Base-by-base conservation (phyloP, 2,329 filamentous ascomycete species). In the Dothistroma septosporum region DNA sequence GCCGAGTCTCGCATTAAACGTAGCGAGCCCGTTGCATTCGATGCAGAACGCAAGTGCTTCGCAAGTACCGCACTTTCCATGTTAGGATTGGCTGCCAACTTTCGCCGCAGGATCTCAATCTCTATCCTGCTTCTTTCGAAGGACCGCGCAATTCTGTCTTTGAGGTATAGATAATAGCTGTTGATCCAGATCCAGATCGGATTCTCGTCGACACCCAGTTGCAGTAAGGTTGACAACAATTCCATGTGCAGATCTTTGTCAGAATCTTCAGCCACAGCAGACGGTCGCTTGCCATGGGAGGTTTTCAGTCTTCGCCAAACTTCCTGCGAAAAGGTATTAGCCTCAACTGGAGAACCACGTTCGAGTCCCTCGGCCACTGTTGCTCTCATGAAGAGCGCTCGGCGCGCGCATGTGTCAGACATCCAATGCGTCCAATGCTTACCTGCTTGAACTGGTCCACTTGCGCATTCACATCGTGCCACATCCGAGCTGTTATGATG, bases 101-200 rank as follows among this genome's bases (percentile, higher is more conserved):
- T 86, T 61, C 95, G 85, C 55, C 94, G 86, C 53, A 96, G 79
- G 24, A 97, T 89, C 74, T 99, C 94, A 66, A 97, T 92, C 75
- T 99, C 93, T 19, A 96, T 86, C 73, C 89, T 90, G 56, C 89
- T 88, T n/a, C 92, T 86, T 65, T 97, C 92, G 56, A 91, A 91
- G 14, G 87, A 89, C 0, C 84, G 81, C 47, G 86, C 85, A 57
- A 97, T 93, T 73, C 90, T 95, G 65, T 87, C 87, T 75, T 94
- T 97, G 59, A 99, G 81, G 70, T 92, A 87, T 65, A 96, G 91
- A 72, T 92, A 95, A 50, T 91, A 87, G 70, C 91, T 96, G 58
- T 93, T 80, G 28, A 99, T 85, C 92, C 94, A 99, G 11, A 95
- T 84, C 50, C 91, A 96, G 64, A 99, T 96, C 1, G 94, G 94